These are phyloP conservation scores for Triglochin maritima DNA, from an alignment of 106 monocot genomes.

Conservation along the genomic window DNA sequence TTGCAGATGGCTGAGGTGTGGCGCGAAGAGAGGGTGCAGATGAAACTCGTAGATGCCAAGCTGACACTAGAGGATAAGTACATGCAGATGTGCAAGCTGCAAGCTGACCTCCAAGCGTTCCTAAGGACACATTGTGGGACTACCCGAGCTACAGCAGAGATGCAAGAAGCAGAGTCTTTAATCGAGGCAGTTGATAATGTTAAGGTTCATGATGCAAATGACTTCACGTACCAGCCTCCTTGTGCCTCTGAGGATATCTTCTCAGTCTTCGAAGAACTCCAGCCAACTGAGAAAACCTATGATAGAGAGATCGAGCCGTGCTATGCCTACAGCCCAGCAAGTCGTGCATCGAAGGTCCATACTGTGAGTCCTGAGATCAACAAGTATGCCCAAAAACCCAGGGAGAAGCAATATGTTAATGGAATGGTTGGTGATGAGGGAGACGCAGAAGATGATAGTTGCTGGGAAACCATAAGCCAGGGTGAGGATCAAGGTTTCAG, in stretches of 20 bases:
- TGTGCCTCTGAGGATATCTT: conserved; percentile 73
- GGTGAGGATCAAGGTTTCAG: conserved; percentile 67
- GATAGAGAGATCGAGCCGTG: conserved; percentile 54
- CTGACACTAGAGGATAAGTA: conserved; percentile 80
- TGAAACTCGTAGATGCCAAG: conserved; percentile 94
- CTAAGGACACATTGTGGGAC: conserved; percentile 9
- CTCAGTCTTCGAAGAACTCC: conserved; percentile 65
- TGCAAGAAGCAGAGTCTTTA: conserved; percentile 48
- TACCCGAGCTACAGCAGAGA: conserved; percentile 9
- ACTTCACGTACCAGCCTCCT: conserved; percentile 62
- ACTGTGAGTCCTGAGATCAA: conserved; percentile 44
- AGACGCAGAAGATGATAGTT: conserved; percentile 65
- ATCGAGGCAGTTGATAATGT: conserved; percentile 37
- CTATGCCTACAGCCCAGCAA: conserved; percentile 26
- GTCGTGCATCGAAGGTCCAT: conserved; percentile 40
- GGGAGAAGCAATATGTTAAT: conserved; percentile 12
- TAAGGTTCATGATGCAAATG: conserved; percentile 47
- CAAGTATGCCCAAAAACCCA: conserved; percentile 18
- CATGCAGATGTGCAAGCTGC: conserved; percentile 43
- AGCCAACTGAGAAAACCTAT: conserved; percentile 30
- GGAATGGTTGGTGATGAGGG: conserved; percentile 19
- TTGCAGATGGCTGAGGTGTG: conserved; percentile 98
- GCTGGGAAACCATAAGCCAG: conserved; percentile 81
- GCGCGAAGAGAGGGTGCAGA: conserved; percentile 97
- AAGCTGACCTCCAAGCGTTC: conserved; percentile 52